Evolutionary conservation across 106 monocot species (phyloP).

Genomic region (Triglochin maritima): DNA sequence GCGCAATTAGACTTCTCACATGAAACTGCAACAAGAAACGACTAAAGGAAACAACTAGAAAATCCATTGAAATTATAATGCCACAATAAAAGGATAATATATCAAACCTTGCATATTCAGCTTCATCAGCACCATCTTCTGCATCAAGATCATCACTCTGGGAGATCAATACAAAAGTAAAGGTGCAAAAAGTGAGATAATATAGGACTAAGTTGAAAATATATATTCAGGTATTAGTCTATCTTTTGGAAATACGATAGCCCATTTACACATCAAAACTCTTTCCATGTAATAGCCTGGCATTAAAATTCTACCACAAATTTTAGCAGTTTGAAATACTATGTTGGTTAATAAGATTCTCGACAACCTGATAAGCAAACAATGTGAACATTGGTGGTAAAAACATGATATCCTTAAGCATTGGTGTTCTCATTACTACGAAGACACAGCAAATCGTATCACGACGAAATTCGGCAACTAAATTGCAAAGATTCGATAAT

Average conservation of each 20-base stretch:
- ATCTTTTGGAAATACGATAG: not conserved
- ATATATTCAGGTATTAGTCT: not conserved
- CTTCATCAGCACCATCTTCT: conserved; percentile 6
- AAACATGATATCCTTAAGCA: not conserved
- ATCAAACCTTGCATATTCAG: not conserved
- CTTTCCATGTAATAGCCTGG: too few relatives aligned
- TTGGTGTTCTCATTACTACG: not conserved
- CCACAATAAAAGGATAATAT: not conserved
- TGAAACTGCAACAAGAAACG: not conserved
- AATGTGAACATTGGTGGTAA: not conserved
- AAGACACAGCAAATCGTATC: not conserved
- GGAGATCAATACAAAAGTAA: not conserved
- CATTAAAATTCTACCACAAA: too few relatives aligned
- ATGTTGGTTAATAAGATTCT: not conserved
- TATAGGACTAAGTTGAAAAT: not conserved
- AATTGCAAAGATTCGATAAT: not conserved
- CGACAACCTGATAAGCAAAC: too few relatives aligned
- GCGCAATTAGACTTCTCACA: not conserved
- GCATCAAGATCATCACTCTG: not conserved
- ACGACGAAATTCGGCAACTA: not conserved
- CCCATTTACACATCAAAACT: too few relatives aligned
- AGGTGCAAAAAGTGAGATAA: not conserved
- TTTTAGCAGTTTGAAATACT: not conserved
- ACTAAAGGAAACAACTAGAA: not conserved
- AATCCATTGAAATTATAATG: not conserved